Conservation (phyloP, 148 eudicot genomes). For the Pouteria glomerata region DNA sequence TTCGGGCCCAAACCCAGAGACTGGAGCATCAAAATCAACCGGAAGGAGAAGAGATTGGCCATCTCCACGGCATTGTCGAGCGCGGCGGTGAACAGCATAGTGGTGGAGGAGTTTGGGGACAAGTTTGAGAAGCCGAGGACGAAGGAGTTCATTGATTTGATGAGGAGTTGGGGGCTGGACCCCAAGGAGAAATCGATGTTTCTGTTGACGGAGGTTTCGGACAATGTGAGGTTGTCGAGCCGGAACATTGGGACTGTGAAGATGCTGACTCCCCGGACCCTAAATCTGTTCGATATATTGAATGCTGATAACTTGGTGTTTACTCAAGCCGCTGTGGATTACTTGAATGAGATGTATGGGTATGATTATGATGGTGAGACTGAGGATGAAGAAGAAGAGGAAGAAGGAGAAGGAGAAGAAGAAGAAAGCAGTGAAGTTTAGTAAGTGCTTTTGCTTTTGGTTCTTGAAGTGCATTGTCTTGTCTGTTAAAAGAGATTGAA, state of each 20-base stretch:
- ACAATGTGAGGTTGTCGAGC: constrained; percentile 73
- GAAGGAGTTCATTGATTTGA: constrained; percentile 70
- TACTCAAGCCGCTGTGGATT: constrained; percentile 58
- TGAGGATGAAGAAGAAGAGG: constrained; percentile 39
- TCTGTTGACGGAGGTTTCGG: constrained; percentile 54
- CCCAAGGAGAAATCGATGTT: constrained; percentile 76
- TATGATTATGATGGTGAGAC: constrained; percentile 40
- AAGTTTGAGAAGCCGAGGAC: constrained; percentile 78
- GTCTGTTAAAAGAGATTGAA: neutral
- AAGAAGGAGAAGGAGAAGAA: constrained; percentile 27
- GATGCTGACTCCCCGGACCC: constrained; percentile 80
- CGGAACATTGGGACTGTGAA: constrained; percentile 81
- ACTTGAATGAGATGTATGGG: constrained; percentile 83
- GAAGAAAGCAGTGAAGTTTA: constrained; percentile 34
- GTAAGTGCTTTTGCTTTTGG: neutral
- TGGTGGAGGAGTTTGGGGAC: constrained; percentile 76
- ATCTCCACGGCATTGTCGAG: constrained; percentile 71
- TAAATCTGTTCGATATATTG: constrained; percentile 85
- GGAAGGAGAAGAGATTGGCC: constrained; percentile 83
- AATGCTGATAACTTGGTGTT: constrained; percentile 75
- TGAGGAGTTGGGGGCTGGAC: constrained; percentile 83
- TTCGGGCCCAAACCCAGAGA: constrained; percentile 94
- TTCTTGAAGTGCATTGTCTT: neutral
- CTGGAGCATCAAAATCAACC: constrained; percentile 81
- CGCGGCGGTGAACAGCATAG: constrained; percentile 48